A percentile compares a stretch with the other conserved stretches of the same genome.
Conservation (phyloP, 2,329 filamentous ascomycete genomes). For the Ascochyta viciae-villosae region DNA sequence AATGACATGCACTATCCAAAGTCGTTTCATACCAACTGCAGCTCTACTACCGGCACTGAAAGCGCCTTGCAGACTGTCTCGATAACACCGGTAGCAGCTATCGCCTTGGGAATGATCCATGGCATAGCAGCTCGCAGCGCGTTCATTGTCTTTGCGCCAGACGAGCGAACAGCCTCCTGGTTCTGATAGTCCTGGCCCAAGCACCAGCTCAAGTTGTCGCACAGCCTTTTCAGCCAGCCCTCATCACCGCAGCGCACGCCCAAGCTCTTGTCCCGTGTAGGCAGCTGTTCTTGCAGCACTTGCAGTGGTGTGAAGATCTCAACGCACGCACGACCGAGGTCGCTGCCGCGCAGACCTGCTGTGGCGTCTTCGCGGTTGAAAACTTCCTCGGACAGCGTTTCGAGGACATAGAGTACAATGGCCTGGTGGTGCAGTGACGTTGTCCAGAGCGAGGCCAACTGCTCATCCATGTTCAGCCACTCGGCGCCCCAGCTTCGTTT, state of each 20-base stretch:
- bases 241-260: constrained; percentile 79
- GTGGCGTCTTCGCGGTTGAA: constrained; percentile 90
- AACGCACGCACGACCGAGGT: constrained; percentile 86
- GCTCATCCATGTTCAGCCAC: constrained; percentile 93
- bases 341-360: constrained; percentile 80
- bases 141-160: constrained; percentile 77
- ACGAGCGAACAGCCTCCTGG: constrained; percentile 71
- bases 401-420: constrained; percentile 85
- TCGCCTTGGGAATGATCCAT: constrained; percentile 87
- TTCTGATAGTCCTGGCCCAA: constrained; percentile 69
- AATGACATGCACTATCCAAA: neutral
- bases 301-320: constrained; percentile 87
- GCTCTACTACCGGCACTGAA: constrained; percentile 44
- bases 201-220: constrained; percentile 76
- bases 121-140: constrained; percentile 80
- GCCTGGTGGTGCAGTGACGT: constrained; percentile 73
- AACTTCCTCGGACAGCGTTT: constrained; percentile 91
- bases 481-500: constrained; percentile 92
- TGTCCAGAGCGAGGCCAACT: constrained; percentile 81
- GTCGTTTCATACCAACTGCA: constrained; percentile 42
- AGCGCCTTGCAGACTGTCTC: constrained; percentile 50
- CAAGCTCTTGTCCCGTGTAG: constrained; percentile 71
- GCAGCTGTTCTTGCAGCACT: constrained; percentile 78
- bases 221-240: constrained; percentile 85
- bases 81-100: constrained; percentile 62